Evolutionary conservation across 352 stramenopile species (phyloP).

Genomic region (Phytophthora quininea): DNA sequence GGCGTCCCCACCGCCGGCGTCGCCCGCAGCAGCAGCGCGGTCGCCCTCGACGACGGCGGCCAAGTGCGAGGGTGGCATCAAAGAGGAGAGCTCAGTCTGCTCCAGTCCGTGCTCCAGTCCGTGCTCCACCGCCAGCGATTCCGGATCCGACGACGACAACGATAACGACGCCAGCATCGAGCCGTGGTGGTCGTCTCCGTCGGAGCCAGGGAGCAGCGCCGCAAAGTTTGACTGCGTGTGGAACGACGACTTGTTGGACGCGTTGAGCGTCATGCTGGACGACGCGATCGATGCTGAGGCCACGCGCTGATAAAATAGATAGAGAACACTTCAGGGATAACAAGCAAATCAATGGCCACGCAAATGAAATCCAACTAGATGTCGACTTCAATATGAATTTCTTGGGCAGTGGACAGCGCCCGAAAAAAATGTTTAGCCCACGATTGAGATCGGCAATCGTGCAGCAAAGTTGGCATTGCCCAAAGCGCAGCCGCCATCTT

Average conservation of each 20-base stretch:
- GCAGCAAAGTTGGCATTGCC: neutral
- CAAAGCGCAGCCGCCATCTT: neutral
- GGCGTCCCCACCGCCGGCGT: neutral
- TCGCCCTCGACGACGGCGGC: too few species aligned
- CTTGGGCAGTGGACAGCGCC: too few species aligned
- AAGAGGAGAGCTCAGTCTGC: slow-evolving; percentile 8
- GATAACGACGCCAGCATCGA: slow-evolving; percentile 15
- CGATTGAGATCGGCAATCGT: neutral
- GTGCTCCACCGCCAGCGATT: slow-evolving; percentile 5
- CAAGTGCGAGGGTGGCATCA: neutral
- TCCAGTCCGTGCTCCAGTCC: slow-evolving; percentile 12
- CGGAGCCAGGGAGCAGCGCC: slow-evolving; percentile 2
- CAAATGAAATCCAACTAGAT: neutral
- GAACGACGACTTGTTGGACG: slow-evolving; percentile 37
- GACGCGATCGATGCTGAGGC: slow-evolving; percentile 11
- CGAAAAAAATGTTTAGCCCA: neutral
- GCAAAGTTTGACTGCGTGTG: slow-evolving; percentile 23
- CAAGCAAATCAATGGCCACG: neutral
- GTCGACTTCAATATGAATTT: neutral
- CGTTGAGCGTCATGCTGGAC: slow-evolving; percentile 36
- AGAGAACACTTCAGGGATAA: neutral
- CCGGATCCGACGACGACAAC: slow-evolving; percentile 14
- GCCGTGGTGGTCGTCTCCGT: slow-evolving; percentile 13
- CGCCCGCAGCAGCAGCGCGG: too few species aligned
- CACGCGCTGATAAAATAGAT: too few species aligned